A percentile compares a stretch with the other conserved stretches of the same genome.
These are phyloP conservation scores for Leptographium procerum DNA, from an alignment of 2,329 filamentous ascomycete species.

Conservation along the genomic window DNA sequence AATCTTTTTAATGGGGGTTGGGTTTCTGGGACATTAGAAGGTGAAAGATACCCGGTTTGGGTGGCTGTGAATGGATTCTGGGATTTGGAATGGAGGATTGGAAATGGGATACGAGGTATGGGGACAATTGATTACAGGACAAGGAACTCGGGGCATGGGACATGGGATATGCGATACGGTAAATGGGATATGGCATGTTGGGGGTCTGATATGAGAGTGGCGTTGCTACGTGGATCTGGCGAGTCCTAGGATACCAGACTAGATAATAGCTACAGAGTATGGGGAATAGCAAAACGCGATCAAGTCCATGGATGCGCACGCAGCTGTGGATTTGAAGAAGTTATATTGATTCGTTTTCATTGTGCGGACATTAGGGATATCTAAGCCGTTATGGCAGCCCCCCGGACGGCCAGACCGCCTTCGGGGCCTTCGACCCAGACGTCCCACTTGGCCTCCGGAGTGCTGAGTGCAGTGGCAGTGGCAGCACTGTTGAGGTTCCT, in stretches of 20 bases:
- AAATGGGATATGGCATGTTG: no score
- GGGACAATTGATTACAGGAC: background rate
- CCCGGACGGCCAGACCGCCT: slow-evolving; percentile 54
- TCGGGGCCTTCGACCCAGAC: slow-evolving; percentile 54
- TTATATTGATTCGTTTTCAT: background rate
- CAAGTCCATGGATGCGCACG: no score
- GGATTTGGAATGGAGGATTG: background rate
- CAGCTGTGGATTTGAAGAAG: no score
- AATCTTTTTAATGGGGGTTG: background rate
- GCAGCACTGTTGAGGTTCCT: slow-evolving; percentile 29
- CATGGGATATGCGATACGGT: no score
- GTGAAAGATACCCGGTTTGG: background rate
- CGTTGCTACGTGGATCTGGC: background rate
- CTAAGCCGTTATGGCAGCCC: slow-evolving; percentile 16
- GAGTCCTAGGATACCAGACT: background rate
- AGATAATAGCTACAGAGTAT: background rate
- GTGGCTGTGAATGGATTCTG: background rate
- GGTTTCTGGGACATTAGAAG: background rate
- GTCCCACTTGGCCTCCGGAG: slow-evolving; percentile 31
- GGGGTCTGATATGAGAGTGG: background rate
- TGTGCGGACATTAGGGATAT: background rate
- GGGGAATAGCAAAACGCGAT: background rate
- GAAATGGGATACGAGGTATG: background rate
- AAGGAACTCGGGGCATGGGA: background rate
- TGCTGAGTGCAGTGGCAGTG: slow-evolving; percentile 20